Evolutionary conservation across 2,329 filamentous ascomycete species (phyloP).

Genomic region (Pseudofabraea citricarpa): DNA sequence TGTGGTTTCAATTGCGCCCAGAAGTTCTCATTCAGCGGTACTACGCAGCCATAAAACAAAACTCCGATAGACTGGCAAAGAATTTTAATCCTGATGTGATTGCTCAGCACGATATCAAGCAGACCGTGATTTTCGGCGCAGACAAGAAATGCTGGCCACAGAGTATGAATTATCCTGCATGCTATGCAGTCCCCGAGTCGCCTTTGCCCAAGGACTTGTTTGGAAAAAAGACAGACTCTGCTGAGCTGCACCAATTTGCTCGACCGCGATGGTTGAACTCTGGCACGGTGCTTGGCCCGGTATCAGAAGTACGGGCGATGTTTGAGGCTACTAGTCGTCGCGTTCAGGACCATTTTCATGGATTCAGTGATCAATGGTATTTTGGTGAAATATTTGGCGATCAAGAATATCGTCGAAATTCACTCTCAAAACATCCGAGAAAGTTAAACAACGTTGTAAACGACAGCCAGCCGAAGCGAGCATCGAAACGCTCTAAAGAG

Average conservation of each 20-base stretch:
- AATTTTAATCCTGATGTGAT: slow-evolving; percentile 39
- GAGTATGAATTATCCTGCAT: slow-evolving; percentile 31
- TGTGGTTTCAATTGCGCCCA: slow-evolving; percentile 61
- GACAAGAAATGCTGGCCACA: slow-evolving; percentile 41
- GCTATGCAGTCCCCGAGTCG: slow-evolving; percentile 34
- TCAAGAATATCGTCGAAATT: slow-evolving; percentile 30
- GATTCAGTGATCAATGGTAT: slow-evolving; percentile 39
- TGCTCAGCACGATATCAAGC: slow-evolving; percentile 20
- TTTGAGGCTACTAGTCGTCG: slow-evolving; percentile 27
- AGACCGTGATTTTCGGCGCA: slow-evolving; percentile 38
- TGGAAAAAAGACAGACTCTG: slow-evolving; percentile 30
- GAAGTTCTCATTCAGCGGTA: slow-evolving; percentile 60
- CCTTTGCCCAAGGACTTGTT: slow-evolving; percentile 29
- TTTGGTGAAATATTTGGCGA: slow-evolving; percentile 37
- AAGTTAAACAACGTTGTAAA: background rate
- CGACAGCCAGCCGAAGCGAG: background rate
- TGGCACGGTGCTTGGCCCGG: slow-evolving; percentile 39
- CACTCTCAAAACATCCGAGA: background rate
- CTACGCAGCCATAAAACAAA: slow-evolving; percentile 46
- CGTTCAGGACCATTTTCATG: slow-evolving; percentile 31
- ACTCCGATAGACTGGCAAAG: slow-evolving; percentile 45
- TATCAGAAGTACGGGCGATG: slow-evolving; percentile 26
- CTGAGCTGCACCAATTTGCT: slow-evolving; percentile 17
- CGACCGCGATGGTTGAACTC: slow-evolving; percentile 36
- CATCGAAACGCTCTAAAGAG: too few relatives aligned